A percentile compares a stretch with the other conserved stretches of the same genome.
phyloP scores from a whole-genome alignment of 306 rosid species.

The Ochetophila trinervis region DNA sequence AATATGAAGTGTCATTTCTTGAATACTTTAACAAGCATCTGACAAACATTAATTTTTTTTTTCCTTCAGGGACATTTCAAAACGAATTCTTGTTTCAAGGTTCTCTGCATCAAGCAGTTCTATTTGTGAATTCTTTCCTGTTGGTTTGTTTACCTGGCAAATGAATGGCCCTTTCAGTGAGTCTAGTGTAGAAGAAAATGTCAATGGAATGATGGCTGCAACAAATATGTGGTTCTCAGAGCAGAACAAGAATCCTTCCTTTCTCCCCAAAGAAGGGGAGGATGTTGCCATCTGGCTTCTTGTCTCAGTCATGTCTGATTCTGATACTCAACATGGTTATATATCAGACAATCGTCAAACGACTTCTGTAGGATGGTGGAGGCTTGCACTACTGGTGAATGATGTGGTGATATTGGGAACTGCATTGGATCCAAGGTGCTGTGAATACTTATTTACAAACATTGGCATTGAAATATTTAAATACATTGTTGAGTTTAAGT shows the following conservation, averaged over 20 bases:
- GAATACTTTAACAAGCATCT: constrained; percentile 23
- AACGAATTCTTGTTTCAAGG: constrained; percentile 50
- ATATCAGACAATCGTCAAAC: constrained; percentile 35
- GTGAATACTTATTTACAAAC: constrained; percentile 10
- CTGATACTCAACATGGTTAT: constrained; percentile 29
- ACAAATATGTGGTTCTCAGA: constrained; percentile 42
- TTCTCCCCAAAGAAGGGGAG: constrained; percentile 35
- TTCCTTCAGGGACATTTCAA: constrained; percentile 69
- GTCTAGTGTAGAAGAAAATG: constrained; percentile 37
- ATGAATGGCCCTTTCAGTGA: constrained; percentile 34
- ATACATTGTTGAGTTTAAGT: neutral
- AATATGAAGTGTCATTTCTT: constrained; percentile 2
- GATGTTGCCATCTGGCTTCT: constrained; percentile 73
- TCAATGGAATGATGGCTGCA: constrained; percentile 48
- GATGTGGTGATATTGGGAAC: constrained; percentile 52
- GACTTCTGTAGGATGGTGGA: constrained; percentile 52
- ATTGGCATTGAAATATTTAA: constrained; percentile 13
- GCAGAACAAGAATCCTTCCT: constrained; percentile 27
- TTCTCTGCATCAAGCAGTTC: constrained; percentile 53
- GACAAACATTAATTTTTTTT: constrained; percentile 12
- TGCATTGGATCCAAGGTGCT: constrained; percentile 73
- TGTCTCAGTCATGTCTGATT: constrained; percentile 50
- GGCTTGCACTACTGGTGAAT: constrained; percentile 66
- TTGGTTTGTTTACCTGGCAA: constrained; percentile 55
- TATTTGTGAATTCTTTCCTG: constrained; percentile 56